Conservation (phyloP, 2,329 filamentous ascomycete genomes). For the Cladosporium sp. region DNA sequence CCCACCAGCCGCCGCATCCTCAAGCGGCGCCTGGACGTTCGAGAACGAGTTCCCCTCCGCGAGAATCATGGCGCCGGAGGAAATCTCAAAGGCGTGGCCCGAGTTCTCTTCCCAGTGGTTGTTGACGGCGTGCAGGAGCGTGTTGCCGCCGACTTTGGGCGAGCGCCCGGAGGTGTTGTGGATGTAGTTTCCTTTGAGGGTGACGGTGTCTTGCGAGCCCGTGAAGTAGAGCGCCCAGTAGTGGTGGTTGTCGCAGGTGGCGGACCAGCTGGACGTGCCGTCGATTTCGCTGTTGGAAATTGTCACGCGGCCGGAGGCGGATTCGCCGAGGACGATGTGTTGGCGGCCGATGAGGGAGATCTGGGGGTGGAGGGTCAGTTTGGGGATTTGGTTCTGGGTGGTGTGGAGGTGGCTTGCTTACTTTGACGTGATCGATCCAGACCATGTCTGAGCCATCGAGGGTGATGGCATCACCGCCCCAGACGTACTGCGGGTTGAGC, state of each 20-base stretch:
- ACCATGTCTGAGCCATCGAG: slow-evolving; percentile 32
- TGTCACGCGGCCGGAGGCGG: slow-evolving; percentile 51
- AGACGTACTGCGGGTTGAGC: slow-evolving; percentile 36
- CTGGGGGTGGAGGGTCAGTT: slow-evolving; percentile 24
- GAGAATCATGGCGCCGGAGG: slow-evolving; percentile 40
- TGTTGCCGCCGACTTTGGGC: slow-evolving; percentile 53
- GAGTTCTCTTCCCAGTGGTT: slow-evolving; percentile 56
- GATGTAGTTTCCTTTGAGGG: slow-evolving; percentile 58
- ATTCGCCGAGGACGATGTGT: slow-evolving; percentile 55
- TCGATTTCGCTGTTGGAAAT: slow-evolving; percentile 59
- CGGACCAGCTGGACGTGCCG: slow-evolving; percentile 50
- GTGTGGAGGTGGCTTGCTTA: slow-evolving; percentile 40
- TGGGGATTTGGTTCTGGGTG: slow-evolving; percentile 23
- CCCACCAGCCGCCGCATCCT: slow-evolving; percentile 33
- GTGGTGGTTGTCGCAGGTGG: slow-evolving; percentile 55
- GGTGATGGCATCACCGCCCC: slow-evolving; percentile 37
- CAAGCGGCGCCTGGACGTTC: slow-evolving; percentile 44
- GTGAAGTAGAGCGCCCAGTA: slow-evolving; percentile 58
- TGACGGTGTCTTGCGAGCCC: slow-evolving; percentile 53
- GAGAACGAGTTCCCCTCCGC: slow-evolving; percentile 57
- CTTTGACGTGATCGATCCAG: slow-evolving; percentile 34
- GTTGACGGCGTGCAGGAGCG: slow-evolving; percentile 57
- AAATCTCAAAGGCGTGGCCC: slow-evolving; percentile 54
- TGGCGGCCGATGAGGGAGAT: slow-evolving; percentile 56
- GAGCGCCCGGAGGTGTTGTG: slow-evolving; percentile 54